phyloP scores from a whole-genome alignment of 2,329 filamentous ascomycete species.

The Fusarium cyanostomum region DNA sequence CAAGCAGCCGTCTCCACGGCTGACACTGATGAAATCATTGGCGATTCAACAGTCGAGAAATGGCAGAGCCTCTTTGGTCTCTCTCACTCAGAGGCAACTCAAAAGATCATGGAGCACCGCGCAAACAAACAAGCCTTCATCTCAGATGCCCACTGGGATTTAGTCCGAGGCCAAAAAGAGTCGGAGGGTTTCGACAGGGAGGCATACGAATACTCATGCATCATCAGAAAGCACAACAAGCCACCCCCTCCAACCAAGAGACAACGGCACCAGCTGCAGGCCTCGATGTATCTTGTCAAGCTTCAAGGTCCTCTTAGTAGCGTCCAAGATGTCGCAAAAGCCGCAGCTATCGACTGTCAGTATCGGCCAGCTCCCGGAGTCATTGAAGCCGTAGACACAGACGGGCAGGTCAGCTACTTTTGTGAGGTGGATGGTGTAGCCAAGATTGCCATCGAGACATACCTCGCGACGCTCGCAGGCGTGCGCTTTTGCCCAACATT shows the following conservation, averaged over 20 bases:
- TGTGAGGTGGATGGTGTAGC: background rate
- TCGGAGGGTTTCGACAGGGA: too few species aligned
- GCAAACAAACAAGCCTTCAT: too few species aligned
- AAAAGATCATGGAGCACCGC: too few species aligned
- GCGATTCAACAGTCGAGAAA: too few species aligned
- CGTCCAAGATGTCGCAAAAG: background rate
- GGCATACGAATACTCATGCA: too few species aligned
- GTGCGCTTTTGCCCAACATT: too few species aligned
- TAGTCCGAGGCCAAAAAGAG: background rate
- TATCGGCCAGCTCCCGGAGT: too few species aligned
- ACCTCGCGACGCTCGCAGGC: too few species aligned
- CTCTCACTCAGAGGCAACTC: too few species aligned
- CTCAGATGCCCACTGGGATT: background rate
- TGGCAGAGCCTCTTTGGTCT: too few species aligned
- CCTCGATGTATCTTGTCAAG: conserved; percentile 1
- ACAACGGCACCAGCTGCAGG: background rate
- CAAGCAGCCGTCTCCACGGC: too few species aligned
- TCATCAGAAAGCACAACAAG: background rate
- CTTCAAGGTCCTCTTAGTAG: background rate
- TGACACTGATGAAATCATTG: too few species aligned
- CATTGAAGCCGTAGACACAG: background rate
- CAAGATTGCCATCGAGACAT: background rate
- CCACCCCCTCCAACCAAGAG: background rate
- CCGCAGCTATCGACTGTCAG: background rate
- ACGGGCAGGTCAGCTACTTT: background rate